These are phyloP conservation scores for Yamadazyma phyllophila DNA, from an alignment of 805 yeast species.

Conservation along the genomic window DNA sequence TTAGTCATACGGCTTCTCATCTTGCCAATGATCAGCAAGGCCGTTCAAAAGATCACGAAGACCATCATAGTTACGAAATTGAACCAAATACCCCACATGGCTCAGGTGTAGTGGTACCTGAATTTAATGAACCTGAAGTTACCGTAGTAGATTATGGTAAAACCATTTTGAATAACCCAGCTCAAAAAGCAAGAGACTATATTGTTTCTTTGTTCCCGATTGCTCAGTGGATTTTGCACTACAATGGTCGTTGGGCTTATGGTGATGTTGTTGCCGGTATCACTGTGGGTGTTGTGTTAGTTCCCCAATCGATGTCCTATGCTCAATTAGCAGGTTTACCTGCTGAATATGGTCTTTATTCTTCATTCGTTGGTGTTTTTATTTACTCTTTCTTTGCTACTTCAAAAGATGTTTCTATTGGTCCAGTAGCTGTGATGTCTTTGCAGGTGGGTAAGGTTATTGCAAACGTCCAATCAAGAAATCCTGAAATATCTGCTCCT, in stretches of 20 bases:
- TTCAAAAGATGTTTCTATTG: conserved; percentile 91
- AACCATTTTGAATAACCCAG: conserved; percentile 36
- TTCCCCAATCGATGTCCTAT: conserved; percentile 95
- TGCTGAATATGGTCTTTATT: conserved; percentile 84
- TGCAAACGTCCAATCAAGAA: conserved; percentile 49
- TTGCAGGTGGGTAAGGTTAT: conserved; percentile 78
- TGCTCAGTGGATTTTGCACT: conserved; percentile 78
- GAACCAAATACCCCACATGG: neutral
- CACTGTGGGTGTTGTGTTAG: conserved; percentile 89
- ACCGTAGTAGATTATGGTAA: conserved; percentile 33
- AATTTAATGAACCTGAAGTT: conserved; percentile 32
- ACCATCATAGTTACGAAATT: conserved; percentile 8
- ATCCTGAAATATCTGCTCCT: conserved; percentile 54
- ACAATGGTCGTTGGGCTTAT: conserved; percentile 74
- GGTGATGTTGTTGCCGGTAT: conserved; percentile 89
- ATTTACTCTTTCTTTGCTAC: conserved; percentile 91
- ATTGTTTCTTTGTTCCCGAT: conserved; percentile 73
- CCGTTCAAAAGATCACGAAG: neutral
- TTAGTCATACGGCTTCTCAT: neutral
- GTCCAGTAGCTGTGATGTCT: conserved; percentile 97
- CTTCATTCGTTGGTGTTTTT: conserved; percentile 88
- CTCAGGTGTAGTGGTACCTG: conserved; percentile 27
- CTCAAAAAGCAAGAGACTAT: conserved; percentile 43
- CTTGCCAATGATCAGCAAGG: conserved; percentile 1
- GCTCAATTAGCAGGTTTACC: conserved; percentile 81